A percentile compares a stretch with the other conserved stretches of the same genome.
Evolutionary conservation across 2,329 filamentous ascomycete species (phyloP).

Genomic region (Mycocentrospora acerina): DNA sequence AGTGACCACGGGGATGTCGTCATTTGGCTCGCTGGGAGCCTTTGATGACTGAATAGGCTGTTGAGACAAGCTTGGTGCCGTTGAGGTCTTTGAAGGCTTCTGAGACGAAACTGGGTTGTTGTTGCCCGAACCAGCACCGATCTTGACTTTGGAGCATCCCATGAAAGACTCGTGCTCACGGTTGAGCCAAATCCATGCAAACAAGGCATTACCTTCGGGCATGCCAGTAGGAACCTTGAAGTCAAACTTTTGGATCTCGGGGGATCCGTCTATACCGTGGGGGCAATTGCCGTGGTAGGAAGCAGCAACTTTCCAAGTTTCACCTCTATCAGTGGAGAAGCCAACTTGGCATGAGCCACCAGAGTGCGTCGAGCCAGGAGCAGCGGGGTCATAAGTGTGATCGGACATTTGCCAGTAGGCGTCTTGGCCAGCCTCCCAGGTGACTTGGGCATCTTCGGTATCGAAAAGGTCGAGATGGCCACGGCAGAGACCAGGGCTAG

Average conservation of each 20-base stretch:
- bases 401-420: conserved; percentile 43
- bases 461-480: conserved; percentile 49
- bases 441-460: conserved; percentile 46
- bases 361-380: conserved; percentile 45
- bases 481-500: conserved; percentile 43
- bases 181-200: conserved; percentile 53
- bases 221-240: conserved; percentile 49
- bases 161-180: conserved; percentile 50
- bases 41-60: conserved; percentile 9
- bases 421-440: conserved; percentile 46
- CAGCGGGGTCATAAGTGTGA: conserved; percentile 35
- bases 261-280: conserved; percentile 40
- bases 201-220: conserved; percentile 45
- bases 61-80: too few relatives aligned
- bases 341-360: conserved; percentile 53
- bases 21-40: conserved; percentile 3
- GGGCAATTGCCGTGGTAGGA: conserved; percentile 53
- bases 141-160: conserved; percentile 50
- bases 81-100: background rate
- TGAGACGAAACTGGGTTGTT: conserved; percentile 3
- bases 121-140: conserved; percentile 30
- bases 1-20: too few relatives aligned
- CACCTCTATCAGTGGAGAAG: conserved; percentile 46
- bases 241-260: conserved; percentile 47
- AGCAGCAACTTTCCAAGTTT: conserved; percentile 48